Conservation (phyloP, 1,139 yeast species). For the Yamadazyma blattariae region DNA sequence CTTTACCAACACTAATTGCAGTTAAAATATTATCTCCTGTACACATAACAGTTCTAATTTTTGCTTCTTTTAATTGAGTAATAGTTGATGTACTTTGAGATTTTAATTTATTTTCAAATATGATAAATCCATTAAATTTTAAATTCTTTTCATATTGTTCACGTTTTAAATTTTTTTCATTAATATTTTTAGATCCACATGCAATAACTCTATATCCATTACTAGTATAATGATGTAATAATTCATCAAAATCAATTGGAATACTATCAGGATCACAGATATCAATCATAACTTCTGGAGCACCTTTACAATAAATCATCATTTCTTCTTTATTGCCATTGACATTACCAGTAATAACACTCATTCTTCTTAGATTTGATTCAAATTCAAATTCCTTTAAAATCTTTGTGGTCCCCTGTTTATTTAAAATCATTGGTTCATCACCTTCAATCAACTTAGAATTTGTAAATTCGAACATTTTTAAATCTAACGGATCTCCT, state of each 20-base stretch:
- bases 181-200: slow-evolving; percentile 64
- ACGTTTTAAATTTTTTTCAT: slow-evolving; percentile 26
- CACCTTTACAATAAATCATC: slow-evolving; percentile 81
- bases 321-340: slow-evolving; percentile 16
- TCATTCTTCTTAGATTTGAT: slow-evolving; percentile 85
- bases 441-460: slow-evolving; percentile 65
- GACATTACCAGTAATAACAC: slow-evolving; percentile 53
- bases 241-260: slow-evolving; percentile 71
- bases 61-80: slow-evolving; percentile 55
- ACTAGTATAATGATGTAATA: slow-evolving; percentile 82
- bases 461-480: slow-evolving; percentile 86
- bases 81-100: slow-evolving; percentile 63
- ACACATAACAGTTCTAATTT: slow-evolving; percentile 87
- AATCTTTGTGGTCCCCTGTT: slow-evolving; percentile 37
- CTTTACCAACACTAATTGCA: slow-evolving; percentile 89
- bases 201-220: slow-evolving; percentile 95
- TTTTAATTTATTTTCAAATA: slow-evolving; percentile 89
- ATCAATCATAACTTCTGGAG: slow-evolving; percentile 91
- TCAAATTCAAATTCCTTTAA: slow-evolving; percentile 80
- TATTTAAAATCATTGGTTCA: slow-evolving; percentile 17
- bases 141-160: slow-evolving; percentile 66
- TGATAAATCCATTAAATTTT: slow-evolving; percentile 79
- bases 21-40: slow-evolving; percentile 96
- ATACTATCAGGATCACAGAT: slow-evolving; percentile 69
- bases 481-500: slow-evolving; percentile 91